phyloP scores from a whole-genome alignment of 306 rosid genomes.

The Lablab purpureus region DNA sequence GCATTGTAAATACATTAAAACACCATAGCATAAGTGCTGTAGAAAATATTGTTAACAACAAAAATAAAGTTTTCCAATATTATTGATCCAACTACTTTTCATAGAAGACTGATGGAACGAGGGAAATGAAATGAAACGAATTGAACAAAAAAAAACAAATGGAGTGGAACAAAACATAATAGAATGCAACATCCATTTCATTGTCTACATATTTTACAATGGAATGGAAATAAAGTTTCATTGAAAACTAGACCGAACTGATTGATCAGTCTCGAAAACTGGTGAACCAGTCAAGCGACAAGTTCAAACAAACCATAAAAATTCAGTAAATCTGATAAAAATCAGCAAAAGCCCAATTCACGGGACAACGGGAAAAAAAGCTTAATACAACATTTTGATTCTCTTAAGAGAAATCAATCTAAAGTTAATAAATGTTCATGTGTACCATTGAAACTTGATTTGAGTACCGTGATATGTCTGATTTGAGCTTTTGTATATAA shows the following conservation, averaged over 20 bases:
- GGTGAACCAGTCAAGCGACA: neutral
- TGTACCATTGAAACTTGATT: too few relatives aligned
- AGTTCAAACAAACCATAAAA: neutral
- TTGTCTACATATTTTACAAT: neutral
- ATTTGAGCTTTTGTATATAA: neutral
- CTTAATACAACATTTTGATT: too few relatives aligned
- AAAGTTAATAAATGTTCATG: too few relatives aligned
- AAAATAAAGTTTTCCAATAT: neutral
- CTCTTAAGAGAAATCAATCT: too few relatives aligned
- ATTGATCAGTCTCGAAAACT: too few relatives aligned
- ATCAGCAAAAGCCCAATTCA: too few relatives aligned
- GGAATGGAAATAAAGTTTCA: neutral
- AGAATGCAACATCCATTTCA: neutral
- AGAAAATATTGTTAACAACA: conserved; percentile 22
- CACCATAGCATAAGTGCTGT: conserved; percentile 9
- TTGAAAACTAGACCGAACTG: too few relatives aligned
- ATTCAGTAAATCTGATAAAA: too few relatives aligned
- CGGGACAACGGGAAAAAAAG: too few relatives aligned
- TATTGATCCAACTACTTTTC: neutral
- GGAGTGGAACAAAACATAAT: neutral
- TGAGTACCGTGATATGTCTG: too few relatives aligned
- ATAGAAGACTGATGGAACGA: too few relatives aligned
- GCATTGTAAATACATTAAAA: conserved; percentile 51
- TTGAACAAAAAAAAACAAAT: neutral
- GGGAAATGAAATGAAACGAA: neutral